Evolutionary conservation across 352 stramenopile species (phyloP).

Genomic region (Globisporangium paroecandrum): DNA sequence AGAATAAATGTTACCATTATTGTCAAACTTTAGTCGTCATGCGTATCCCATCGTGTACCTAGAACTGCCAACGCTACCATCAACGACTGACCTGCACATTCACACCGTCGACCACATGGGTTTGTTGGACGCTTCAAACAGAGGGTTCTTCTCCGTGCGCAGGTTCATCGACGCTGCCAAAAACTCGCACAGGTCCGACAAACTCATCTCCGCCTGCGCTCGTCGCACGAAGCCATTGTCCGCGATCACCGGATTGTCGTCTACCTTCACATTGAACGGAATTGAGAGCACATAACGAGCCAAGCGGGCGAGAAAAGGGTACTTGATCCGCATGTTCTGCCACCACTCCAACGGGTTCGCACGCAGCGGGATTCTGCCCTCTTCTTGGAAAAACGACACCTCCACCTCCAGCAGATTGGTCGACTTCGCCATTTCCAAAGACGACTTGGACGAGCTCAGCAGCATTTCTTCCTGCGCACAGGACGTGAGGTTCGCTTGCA

Average conservation of each 20-base stretch:
- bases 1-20: background rate
- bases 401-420: conserved; percentile 77
- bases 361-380: conserved; percentile 48
- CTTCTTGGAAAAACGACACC: conserved; percentile 77
- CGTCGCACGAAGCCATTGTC: conserved; percentile 46
- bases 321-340: conserved; percentile 75
- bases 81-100: background rate
- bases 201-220: conserved; percentile 36
- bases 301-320: conserved; percentile 64
- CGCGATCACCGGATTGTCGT: conserved; percentile 45
- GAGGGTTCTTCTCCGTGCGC: conserved; percentile 43
- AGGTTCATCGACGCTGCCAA: conserved; percentile 54
- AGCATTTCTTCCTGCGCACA: conserved; percentile 76
- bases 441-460: conserved; percentile 60
- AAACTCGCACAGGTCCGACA: conserved; percentile 40
- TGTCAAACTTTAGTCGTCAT: too few species aligned
- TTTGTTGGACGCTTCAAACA: conserved; percentile 41
- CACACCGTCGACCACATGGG: conserved; percentile 55
- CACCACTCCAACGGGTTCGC: conserved; percentile 75
- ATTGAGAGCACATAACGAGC: conserved; percentile 71
- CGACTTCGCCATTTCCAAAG: conserved; percentile 63
- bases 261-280: conserved; percentile 38
- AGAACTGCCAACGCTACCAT: background rate
- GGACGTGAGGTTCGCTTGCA: conserved; percentile 67
- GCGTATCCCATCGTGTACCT: background rate